Base-by-base conservation (phyloP, 2,329 filamentous ascomycete genomes). In the Tolypocladium ovalisporum region DNA sequence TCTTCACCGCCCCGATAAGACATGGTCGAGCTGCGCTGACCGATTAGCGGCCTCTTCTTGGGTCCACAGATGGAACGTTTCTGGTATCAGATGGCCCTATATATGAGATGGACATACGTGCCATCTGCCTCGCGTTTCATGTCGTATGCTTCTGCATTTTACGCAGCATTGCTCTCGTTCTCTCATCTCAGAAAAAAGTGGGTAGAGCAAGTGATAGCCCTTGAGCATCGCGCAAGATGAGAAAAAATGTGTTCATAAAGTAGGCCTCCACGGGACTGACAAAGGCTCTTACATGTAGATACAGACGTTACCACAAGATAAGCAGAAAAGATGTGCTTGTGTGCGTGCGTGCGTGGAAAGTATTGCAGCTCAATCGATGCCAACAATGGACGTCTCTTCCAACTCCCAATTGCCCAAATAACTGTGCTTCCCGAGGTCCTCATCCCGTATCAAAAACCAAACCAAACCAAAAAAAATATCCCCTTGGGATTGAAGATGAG, bases 361-460 rank as follows among this genome's bases (percentile, higher is more conserved):
- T 51, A 24, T 55, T 52, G 47, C 42, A 55, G 52, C 39, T 55
- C 47, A 35, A 49, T 51, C 39, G 42, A 56, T 44, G 40, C 55
- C 57, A 22, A 56, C 24, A 13, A 54, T 34, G n/a, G 35, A 32
- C 57, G 55, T 29, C 52, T 58, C 54, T 56, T 55, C 54, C 52
- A 59, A 56, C 54, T 44, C 57, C 40, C 49, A 37, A 54, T 59
- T 60, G 56, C 56, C 59, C 52, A 56, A 47, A 44, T 17, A 55
- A 49, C 42, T 52, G 27, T 22, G 58, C 52, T 24, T 54, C 42
- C 52, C 35, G 27, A 63, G 54, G 27, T 35, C 27, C 22, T 51
- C 35, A 35, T 47, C 37, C 57, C 54, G 59, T 62, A 44, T 36
- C 17, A 58, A 58, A 54, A 55, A 58, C 32, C n/a, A n/a, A n/a